phyloP scores from a whole-genome alignment of 352 stramenopile species.

The Globisporangium barbulae region DNA sequence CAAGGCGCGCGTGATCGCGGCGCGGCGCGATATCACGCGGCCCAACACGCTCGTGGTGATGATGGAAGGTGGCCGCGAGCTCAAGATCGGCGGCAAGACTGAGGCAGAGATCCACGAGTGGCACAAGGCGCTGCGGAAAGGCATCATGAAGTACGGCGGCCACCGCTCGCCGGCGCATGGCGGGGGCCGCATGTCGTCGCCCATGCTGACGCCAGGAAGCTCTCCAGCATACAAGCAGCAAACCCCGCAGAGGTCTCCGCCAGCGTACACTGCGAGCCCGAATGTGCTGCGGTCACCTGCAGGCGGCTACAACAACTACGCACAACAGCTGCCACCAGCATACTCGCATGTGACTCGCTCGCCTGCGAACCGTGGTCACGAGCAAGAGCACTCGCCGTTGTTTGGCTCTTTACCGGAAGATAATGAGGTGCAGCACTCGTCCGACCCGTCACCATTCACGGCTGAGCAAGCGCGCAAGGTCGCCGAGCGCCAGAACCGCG shows the following conservation, averaged over 20 bases:
- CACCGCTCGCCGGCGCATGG: conserved; percentile 24
- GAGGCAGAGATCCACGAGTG: conserved; percentile 71
- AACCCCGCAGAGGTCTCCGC: background rate
- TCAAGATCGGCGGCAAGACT: conserved; percentile 58
- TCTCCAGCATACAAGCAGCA: conserved; percentile 6
- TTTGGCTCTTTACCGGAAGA: conserved; percentile 12
- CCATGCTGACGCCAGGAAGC: background rate
- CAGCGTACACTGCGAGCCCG: background rate
- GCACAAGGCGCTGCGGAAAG: conserved; percentile 54
- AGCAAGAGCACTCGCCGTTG: conserved; percentile 11
- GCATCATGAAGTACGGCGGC: conserved; percentile 36
- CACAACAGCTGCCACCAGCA: conserved; percentile 3
- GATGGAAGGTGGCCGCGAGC: conserved; percentile 59
- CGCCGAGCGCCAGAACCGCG: conserved; percentile 23
- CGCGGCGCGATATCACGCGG: conserved; percentile 49
- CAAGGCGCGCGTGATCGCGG: conserved; percentile 50
- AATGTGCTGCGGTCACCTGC: background rate
- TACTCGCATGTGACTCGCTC: background rate
- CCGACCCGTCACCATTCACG: conserved; percentile 2
- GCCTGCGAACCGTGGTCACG: background rate
- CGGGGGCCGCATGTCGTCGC: background rate
- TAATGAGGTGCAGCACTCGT: background rate
- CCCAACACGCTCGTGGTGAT: conserved; percentile 60
- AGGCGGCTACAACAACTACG: background rate
- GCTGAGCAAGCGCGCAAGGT: conserved; percentile 16